These are phyloP conservation scores for Saccharomyces hybrid DNA, from an alignment of 1,139 yeast species.

Conservation along the genomic window DNA sequence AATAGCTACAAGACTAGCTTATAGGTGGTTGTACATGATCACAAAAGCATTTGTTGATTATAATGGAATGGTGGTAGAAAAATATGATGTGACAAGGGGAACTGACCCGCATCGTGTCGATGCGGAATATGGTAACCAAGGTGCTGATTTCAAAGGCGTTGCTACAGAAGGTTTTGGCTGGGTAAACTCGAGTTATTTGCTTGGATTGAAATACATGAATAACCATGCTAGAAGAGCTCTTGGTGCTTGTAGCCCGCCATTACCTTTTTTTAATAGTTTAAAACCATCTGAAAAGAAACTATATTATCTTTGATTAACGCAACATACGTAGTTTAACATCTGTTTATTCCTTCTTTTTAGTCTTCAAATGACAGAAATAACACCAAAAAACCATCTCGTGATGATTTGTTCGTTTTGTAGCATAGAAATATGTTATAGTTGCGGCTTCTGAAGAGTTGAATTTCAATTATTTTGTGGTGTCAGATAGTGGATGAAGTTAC, in stretches of 20 bases:
- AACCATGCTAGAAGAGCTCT: conserved; percentile 67
- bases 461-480: background rate
- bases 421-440: background rate
- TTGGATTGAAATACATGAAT: conserved; percentile 69
- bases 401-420: background rate
- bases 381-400: background rate
- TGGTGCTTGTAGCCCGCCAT: conserved; percentile 78
- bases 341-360: too few relatives aligned
- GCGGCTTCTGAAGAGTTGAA: background rate
- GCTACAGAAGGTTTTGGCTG: conserved; percentile 97
- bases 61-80: conserved; percentile 93
- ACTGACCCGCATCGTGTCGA: conserved; percentile 86
- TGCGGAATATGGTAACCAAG: conserved; percentile 97
- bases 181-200: conserved; percentile 81
- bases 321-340: too few relatives aligned
- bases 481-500: background rate
- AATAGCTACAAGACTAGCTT: conserved; percentile 63
- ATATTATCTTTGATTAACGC: too few relatives aligned
- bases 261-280: conserved; percentile 55
- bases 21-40: conserved; percentile 85
- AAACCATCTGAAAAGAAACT: conserved; percentile 37
- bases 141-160: conserved; percentile 84
- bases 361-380: background rate
- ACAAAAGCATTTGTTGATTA: conserved; percentile 89
- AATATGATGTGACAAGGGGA: conserved; percentile 80